Evolutionary conservation across 352 stramenopile genomes (phyloP).

Genomic region (Phytophthora cryptogea): DNA sequence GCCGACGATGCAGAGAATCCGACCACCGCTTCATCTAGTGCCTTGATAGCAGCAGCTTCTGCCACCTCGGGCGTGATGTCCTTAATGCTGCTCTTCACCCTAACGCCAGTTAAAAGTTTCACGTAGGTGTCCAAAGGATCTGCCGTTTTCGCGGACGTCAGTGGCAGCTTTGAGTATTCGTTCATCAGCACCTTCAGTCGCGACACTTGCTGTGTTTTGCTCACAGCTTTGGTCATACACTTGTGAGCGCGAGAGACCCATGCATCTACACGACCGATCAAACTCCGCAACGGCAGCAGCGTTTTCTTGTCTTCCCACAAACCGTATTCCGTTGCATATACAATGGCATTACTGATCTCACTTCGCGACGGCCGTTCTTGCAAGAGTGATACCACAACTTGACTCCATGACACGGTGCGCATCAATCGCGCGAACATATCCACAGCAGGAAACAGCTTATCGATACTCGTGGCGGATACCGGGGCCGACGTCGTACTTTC

Average conservation of each 20-base stretch:
- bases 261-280: slow-evolving; percentile 76
- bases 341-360: slow-evolving; percentile 59
- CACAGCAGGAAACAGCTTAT: slow-evolving; percentile 75
- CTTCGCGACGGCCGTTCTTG: slow-evolving; percentile 77
- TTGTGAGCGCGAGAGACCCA: slow-evolving; percentile 87
- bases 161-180: slow-evolving; percentile 88
- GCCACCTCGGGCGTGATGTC: slow-evolving; percentile 34
- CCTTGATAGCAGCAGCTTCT: slow-evolving; percentile 36
- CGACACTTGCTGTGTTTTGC: slow-evolving; percentile 58
- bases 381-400: slow-evolving; percentile 74
- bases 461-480: slow-evolving; percentile 36
- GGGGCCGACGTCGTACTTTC: slow-evolving; percentile 3
- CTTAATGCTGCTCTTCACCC: slow-evolving; percentile 18
- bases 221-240: slow-evolving; percentile 65
- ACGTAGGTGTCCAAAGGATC: slow-evolving; percentile 46
- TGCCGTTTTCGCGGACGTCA: slow-evolving; percentile 58
- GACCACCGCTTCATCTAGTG: slow-evolving; percentile 46
- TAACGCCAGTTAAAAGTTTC: slow-evolving; percentile 29
- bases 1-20: slow-evolving; percentile 33
- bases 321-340: slow-evolving; percentile 60
- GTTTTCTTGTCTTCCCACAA: slow-evolving; percentile 81
- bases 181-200: slow-evolving; percentile 80
- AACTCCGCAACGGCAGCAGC: slow-evolving; percentile 59
- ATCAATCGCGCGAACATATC: slow-evolving; percentile 67
- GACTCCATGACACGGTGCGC: slow-evolving; percentile 69